Base-by-base conservation (phyloP, 345 rosid genomes). In the Rhodamnia argentea region DNA sequence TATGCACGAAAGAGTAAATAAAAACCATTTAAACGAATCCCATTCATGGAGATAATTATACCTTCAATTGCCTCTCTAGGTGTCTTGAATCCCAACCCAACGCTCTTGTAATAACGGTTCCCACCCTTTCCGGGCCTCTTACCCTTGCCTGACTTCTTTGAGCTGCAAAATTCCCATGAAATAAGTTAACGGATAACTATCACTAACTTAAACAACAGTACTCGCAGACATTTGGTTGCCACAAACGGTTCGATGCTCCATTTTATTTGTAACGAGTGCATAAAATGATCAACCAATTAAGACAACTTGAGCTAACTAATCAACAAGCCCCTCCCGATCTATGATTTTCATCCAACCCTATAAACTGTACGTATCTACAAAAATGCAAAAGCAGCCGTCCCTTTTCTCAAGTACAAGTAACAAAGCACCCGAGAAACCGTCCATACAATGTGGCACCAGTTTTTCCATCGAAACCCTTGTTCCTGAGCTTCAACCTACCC, bases 61-160 rank as follows among this genome's bases (percentile, higher is more conserved):
- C 99, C 99, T 89, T 96, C 98, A 60, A 90, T 91, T n/a, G 98
- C 99, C 76, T 96, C 99, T 57, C 98, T 92, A 13, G 98, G 99
- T 26, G 99, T 96, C 91, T 96, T 96, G 89, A 96, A 96, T 6
- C 98, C 96, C 87, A 96, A 89, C 4, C 98, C 99, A 55, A 96
- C 89, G 89, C 94, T 95, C 94, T 96, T 96, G 91, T 92, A 94
- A 91, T 90, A 96, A 23, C 99, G 93, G 88, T 96, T 96, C 40
- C 99, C 98, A 47, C 96, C 98, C 89, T 96, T 96, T 8, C 99
- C 98, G 11, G 99, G 98, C 84, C 98, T 93, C 91, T 94, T 96
- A 58, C 98, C 99, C 86, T 96, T 96, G 40, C 92, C 95, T 44
- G 98, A 76, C 88, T 91, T 95, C 92, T 96, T 95, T 14, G 98